Conservation (phyloP, 306 rosid genomes). For the Castanea sativa region DNA sequence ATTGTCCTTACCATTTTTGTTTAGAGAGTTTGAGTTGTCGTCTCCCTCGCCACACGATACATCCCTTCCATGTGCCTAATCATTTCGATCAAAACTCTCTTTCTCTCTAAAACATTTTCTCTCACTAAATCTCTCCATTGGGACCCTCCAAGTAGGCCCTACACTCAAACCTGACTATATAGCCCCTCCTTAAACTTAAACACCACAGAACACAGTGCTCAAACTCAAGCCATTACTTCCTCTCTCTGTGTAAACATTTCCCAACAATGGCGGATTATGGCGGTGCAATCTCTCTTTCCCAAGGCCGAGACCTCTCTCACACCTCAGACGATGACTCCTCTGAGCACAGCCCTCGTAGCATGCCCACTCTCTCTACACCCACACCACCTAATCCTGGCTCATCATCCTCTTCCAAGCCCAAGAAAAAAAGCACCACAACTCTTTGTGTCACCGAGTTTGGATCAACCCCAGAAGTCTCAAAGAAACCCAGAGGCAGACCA, state of each 20-base stretch:
- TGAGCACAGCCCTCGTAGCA: conserved; percentile 25
- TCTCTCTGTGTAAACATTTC: not conserved
- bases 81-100: not conserved
- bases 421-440: not conserved
- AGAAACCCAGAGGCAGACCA: conserved; percentile 60
- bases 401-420: conserved; percentile 16
- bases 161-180: conserved; percentile 2
- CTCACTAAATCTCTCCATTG: not conserved
- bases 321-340: conserved; percentile 29
- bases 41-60: too few species aligned
- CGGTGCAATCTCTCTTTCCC: conserved; percentile 18
- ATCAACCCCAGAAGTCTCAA: not conserved
- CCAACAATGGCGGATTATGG: conserved; percentile 34
- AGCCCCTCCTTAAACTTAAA: not conserved
- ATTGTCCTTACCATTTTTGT: too few species aligned
- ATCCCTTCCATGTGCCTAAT: not conserved
- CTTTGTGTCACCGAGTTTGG: not conserved
- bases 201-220: not conserved
- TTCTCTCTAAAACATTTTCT: not conserved
- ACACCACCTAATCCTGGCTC: not conserved
- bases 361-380: conserved; percentile 5
- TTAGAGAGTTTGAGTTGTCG: too few species aligned
- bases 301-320: conserved; percentile 17
- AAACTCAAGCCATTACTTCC: not conserved
- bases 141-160: not conserved